Conservation (phyloP, 2,329 filamentous ascomycete genomes). For the Mariannaea elegans region DNA sequence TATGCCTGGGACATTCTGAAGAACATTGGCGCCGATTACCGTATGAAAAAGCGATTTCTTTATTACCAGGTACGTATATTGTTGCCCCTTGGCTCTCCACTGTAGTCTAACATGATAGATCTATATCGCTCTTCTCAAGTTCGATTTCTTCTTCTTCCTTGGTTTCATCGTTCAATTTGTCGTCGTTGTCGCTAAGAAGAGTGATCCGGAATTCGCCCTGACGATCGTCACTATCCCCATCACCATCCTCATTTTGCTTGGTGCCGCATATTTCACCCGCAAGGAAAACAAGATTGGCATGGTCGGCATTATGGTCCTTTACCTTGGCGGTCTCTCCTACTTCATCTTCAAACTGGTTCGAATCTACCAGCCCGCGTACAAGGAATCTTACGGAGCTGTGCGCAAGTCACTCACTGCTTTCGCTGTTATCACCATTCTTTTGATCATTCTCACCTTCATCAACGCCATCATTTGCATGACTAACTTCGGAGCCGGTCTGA, state of each 20-base stretch:
- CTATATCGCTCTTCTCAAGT: constrained; percentile 97
- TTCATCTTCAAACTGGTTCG: constrained; percentile 98
- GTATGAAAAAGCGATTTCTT: constrained; percentile 95
- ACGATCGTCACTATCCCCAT: constrained; percentile 91
- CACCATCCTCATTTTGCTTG: constrained; percentile 87
- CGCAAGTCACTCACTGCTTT: constrained; percentile 90
- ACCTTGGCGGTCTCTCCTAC: constrained; percentile 89
- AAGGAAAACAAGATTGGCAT: constrained; percentile 85
- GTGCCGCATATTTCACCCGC: constrained; percentile 85
- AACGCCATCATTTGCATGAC: constrained; percentile 87
- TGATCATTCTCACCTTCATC: constrained; percentile 88
- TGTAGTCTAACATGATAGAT: constrained; percentile 65
- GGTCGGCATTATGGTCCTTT: constrained; percentile 80
- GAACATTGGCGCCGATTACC: constrained; percentile 95
- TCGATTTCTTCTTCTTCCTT: constrained; percentile 99
- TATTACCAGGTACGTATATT: constrained; percentile 81
- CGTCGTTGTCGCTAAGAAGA: constrained; percentile 80
- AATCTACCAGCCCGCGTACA: constrained; percentile 79
- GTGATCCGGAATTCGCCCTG: constrained; percentile 80
- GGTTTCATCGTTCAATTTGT: constrained; percentile 98
- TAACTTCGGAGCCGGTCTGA: constrained; percentile 92
- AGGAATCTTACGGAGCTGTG: constrained; percentile 76
- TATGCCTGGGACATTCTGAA: constrained; percentile 99
- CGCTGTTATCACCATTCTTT: constrained; percentile 87
- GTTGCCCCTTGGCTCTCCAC: too few relatives aligned